A percentile compares a stretch with the other conserved stretches of the same genome.
Evolutionary conservation across 169 alveolate species (phyloP).

Genomic region (Plasmodium chabaudi): DNA sequence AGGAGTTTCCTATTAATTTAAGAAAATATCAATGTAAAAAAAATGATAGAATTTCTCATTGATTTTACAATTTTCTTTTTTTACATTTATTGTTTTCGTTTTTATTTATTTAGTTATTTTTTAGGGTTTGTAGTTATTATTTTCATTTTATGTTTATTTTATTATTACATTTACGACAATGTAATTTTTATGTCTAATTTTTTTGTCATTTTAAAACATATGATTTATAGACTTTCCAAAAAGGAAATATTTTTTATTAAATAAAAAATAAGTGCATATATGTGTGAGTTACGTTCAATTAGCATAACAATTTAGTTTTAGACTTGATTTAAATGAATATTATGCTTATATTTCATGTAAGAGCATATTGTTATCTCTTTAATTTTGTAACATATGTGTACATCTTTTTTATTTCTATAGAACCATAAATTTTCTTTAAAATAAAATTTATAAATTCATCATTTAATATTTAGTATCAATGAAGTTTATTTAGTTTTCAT

Average conservation of each 20-base stretch:
- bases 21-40: not conserved
- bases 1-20: not conserved
- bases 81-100: not conserved
- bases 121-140: not conserved
- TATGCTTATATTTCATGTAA: too few relatives aligned
- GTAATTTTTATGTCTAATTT: slow-evolving; percentile 15
- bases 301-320: not conserved
- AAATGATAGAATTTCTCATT: slow-evolving; percentile 3
- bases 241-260: slow-evolving; percentile 19
- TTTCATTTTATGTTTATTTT: not conserved
- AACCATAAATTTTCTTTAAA: too few relatives aligned
- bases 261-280: slow-evolving; percentile 49
- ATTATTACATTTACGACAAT: not conserved
- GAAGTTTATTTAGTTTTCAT: too few relatives aligned
- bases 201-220: slow-evolving; percentile 9
- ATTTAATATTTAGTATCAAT: too few relatives aligned
- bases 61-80: too few relatives aligned
- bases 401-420: too few relatives aligned
- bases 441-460: too few relatives aligned
- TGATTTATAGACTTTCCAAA: too few relatives aligned
- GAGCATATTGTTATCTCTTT: too few relatives aligned
- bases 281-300: slow-evolving; percentile 19
- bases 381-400: too few relatives aligned
- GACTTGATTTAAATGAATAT: too few relatives aligned
- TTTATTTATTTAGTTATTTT: not conserved